A percentile compares a stretch with the other conserved stretches of the same genome.
Conservation (phyloP, 2,329 filamentous ascomycete species). For the Stachybotrys elegans region DNA sequence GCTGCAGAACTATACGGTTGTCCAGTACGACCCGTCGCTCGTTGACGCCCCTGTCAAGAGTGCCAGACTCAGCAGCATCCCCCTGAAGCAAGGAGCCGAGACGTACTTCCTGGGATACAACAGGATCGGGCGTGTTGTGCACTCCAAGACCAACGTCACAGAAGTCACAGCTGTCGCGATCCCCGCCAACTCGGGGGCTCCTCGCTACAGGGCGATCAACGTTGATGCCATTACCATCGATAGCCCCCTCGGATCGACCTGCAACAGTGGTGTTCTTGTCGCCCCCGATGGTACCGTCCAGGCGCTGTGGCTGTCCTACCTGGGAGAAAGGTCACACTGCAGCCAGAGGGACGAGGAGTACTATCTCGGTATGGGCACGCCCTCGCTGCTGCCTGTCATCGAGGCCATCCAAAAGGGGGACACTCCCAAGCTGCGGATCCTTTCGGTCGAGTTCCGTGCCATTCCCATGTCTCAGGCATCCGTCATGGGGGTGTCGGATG, state of each 20-base stretch:
- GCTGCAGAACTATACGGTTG: slow-evolving; percentile 91
- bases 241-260: slow-evolving; percentile 84
- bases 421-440: slow-evolving; percentile 77
- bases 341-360: slow-evolving; percentile 92
- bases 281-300: slow-evolving; percentile 88
- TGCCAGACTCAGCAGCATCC: slow-evolving; percentile 73
- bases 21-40: slow-evolving; percentile 88
- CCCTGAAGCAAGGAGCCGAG: slow-evolving; percentile 86
- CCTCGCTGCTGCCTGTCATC: slow-evolving; percentile 83
- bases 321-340: slow-evolving; percentile 78
- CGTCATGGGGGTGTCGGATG: slow-evolving; percentile 93
- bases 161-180: slow-evolving; percentile 97
- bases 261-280: slow-evolving; percentile 88
- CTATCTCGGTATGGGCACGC: slow-evolving; percentile 85
- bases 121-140: slow-evolving; percentile 86
- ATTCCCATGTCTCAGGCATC: slow-evolving; percentile 96
- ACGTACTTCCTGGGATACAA: slow-evolving; percentile 99
- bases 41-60: slow-evolving; percentile 93
- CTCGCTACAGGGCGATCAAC: slow-evolving; percentile 90
- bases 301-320: slow-evolving; percentile 93
- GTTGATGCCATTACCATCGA: slow-evolving; percentile 97
- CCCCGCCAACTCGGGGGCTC: slow-evolving; percentile 85
- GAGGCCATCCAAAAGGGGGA: slow-evolving; percentile 76
- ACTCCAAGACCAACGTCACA: slow-evolving; percentile 90
- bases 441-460: slow-evolving; percentile 90